phyloP scores from a whole-genome alignment of 768 basidiomycete species.

The Mycena albidolilacea region DNA sequence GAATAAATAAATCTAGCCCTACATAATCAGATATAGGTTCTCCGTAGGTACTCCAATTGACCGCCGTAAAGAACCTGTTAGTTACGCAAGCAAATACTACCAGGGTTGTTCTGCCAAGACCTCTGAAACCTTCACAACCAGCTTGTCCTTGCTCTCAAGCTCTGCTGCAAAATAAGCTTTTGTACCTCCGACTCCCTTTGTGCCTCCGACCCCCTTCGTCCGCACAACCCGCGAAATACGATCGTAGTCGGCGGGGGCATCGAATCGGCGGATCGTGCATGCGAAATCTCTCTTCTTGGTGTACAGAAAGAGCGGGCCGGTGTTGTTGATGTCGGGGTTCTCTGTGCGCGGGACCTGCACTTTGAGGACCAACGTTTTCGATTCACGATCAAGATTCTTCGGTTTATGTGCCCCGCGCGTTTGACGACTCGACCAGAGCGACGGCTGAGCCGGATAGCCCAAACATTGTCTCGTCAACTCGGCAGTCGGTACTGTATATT shows the following conservation, averaged over 20 bases:
- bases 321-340: constrained; percentile 4
- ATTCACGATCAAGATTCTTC: constrained; percentile 37
- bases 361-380: constrained; percentile 54
- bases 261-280: constrained; percentile 55
- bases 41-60: too few relatives aligned
- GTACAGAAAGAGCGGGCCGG: constrained; percentile 60
- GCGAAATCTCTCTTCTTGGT: constrained; percentile 69
- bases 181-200: not conserved
- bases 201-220: constrained; percentile 53
- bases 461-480: constrained; percentile 18
- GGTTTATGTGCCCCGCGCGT: constrained; percentile 33
- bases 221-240: constrained; percentile 55
- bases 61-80: too few relatives aligned
- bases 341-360: constrained; percentile 61
- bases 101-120: constrained; percentile 72
- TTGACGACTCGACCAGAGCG: constrained; percentile 12
- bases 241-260: constrained; percentile 57
- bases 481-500: constrained; percentile 45
- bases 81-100: constrained; percentile 42
- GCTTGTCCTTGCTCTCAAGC: constrained; percentile 54
- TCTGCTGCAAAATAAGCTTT: constrained; percentile 43
- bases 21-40: too few relatives aligned
- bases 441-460: constrained; percentile 25
- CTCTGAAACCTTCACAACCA: constrained; percentile 67
- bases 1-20: too few relatives aligned